These are phyloP conservation scores for Durotheca rogersii DNA, from an alignment of 495 filamentous ascomycete species.

Conservation along the genomic window DNA sequence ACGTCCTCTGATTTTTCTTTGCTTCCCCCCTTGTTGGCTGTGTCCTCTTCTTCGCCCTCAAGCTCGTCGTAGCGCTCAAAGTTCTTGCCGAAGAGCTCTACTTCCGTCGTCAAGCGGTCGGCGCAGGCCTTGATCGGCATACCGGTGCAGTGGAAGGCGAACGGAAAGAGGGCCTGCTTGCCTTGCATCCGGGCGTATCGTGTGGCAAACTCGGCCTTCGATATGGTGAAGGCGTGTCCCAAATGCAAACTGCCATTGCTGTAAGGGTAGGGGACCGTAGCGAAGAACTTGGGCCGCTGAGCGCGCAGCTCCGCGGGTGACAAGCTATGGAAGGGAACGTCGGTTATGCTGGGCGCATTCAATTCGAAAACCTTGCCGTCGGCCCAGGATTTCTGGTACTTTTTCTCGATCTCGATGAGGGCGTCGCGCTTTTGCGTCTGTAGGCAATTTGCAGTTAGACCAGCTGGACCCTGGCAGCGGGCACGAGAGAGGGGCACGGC, in stretches of 20 bases:
- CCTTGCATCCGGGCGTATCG: constrained; percentile 88
- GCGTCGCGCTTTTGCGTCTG: constrained; percentile 93
- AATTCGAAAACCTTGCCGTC: constrained; percentile 76
- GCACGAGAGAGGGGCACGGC: too few relatives aligned
- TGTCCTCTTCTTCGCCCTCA: constrained; percentile 52
- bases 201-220: constrained; percentile 86
- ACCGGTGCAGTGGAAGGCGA: constrained; percentile 94
- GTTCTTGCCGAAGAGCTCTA: constrained; percentile 82
- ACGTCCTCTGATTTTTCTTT: too few relatives aligned
- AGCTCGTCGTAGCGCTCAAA: constrained; percentile 80
- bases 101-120: constrained; percentile 87
- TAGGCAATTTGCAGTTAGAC: too few relatives aligned
- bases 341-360: constrained; percentile 73
- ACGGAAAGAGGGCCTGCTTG: constrained; percentile 79
- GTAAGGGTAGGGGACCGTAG: constrained; percentile 91
- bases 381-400: constrained; percentile 86
- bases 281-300: constrained; percentile 85
- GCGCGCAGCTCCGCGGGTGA: constrained; percentile 70
- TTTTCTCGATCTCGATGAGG: constrained; percentile 84
- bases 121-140: constrained; percentile 98
- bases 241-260: constrained; percentile 95
- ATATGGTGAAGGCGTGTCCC: constrained; percentile 85
- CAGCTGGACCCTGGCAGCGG: too few relatives aligned
- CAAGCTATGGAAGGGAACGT: constrained; percentile 70
- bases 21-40: constrained; percentile 40